Evolutionary conservation across 306 rosid species (phyloP).

Genomic region (Cucumis melo): DNA sequence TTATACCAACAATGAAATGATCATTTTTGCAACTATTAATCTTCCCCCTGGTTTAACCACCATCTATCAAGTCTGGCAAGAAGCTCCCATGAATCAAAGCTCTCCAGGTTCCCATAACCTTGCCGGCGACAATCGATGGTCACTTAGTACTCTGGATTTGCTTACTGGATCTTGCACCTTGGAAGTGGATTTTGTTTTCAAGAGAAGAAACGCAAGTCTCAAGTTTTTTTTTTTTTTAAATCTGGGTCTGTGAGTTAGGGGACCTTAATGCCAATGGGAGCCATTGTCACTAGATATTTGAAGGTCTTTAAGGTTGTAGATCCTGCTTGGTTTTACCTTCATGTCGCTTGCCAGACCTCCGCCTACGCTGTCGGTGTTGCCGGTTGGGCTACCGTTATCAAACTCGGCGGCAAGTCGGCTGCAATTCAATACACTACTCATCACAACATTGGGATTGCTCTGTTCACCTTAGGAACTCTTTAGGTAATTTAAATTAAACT

Average conservation of each 20-base stretch:
- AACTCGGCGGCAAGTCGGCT: constrained; percentile 3
- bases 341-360: constrained; percentile 5
- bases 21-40: constrained; percentile 1
- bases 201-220: constrained; percentile 4
- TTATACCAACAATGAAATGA: neutral
- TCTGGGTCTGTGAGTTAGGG: constrained; percentile 41
- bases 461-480: constrained; percentile 4
- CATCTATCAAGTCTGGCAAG: constrained; percentile 13
- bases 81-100: neutral
- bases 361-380: constrained; percentile 13
- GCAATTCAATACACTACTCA: neutral
- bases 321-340: constrained; percentile 15
- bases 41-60: neutral
- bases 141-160: neutral
- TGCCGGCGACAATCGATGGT: neutral
- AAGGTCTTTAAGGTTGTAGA: constrained; percentile 49
- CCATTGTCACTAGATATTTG: constrained; percentile 44
- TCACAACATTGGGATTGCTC: constrained; percentile 8
- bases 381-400: constrained; percentile 10
- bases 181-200: neutral
- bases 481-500: neutral
- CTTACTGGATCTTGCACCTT: constrained; percentile 1
- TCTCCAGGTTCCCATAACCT: neutral
- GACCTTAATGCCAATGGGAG: constrained; percentile 45
- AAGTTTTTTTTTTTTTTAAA: neutral